A percentile compares a stretch with the other conserved stretches of the same genome.
These are phyloP conservation scores for Globisporangium middletonii DNA, from an alignment of 352 stramenopile species.

Conservation along the genomic window DNA sequence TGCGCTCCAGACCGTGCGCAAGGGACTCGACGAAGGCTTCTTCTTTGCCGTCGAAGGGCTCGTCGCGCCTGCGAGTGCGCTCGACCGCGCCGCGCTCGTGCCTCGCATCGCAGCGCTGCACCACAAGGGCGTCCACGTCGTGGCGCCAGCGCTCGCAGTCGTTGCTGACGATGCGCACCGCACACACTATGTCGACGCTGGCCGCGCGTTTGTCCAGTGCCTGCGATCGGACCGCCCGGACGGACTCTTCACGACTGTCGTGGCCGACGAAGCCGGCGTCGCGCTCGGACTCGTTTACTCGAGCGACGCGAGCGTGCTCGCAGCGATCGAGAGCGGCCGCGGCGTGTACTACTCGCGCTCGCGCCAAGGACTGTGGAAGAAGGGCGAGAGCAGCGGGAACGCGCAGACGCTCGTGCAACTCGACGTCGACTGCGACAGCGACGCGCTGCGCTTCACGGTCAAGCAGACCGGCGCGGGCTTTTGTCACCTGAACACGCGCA, in stretches of 20 bases:
- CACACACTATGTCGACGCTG: constrained; percentile 28
- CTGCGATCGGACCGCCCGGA: constrained; percentile 88
- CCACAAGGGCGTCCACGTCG: constrained; percentile 51
- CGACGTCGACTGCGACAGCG: constrained; percentile 94
- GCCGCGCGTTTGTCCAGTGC: constrained; percentile 62
- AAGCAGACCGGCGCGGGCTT: constrained; percentile 77
- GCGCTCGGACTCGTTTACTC: constrained; percentile 94
- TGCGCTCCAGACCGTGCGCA: constrained; percentile 28
- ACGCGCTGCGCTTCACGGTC: constrained; percentile 94
- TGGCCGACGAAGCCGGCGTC: constrained; percentile 88
- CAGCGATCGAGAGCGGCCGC: constrained; percentile 78
- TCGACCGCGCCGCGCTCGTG: constrained; percentile 23
- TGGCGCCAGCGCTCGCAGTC: constrained; percentile 23
- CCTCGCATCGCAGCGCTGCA: constrained; percentile 52
- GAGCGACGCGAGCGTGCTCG: constrained; percentile 88
- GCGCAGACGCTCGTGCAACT: constrained; percentile 91
- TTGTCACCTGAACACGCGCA: constrained; percentile 88
- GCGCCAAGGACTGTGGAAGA: constrained; percentile 89
- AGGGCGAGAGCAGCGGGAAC: constrained; percentile 94
- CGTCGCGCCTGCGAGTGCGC: constrained; percentile 3
- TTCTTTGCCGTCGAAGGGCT: constrained; percentile 53
- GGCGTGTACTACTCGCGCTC: constrained; percentile 95
- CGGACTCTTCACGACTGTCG: constrained; percentile 92
- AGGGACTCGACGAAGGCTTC: constrained; percentile 39
- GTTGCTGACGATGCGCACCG: constrained; percentile 16